Evolutionary conservation across 2,329 filamentous ascomycete genomes (phyloP).

Genomic region (Endoconidiophora laricicola): DNA sequence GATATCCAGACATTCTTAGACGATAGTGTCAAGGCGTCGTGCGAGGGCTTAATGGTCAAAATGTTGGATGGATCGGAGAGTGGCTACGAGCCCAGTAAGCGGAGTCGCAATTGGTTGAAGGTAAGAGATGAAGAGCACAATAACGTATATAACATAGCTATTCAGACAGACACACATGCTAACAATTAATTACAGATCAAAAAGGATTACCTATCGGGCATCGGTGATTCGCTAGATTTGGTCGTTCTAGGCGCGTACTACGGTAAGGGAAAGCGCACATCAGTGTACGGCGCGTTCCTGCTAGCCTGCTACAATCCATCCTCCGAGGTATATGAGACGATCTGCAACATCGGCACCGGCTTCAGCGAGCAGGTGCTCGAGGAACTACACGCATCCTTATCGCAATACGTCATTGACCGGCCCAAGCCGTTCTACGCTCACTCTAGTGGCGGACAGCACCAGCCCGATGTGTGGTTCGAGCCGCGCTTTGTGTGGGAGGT

Average conservation of each 20-base stretch:
- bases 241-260: constrained; percentile 91
- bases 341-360: constrained; percentile 97
- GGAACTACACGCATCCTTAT: constrained; percentile 62
- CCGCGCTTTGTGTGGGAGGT: constrained; percentile 93
- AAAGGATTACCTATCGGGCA: constrained; percentile 88
- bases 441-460: constrained; percentile 68
- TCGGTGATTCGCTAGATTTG: constrained; percentile 90
- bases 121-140: constrained; percentile 25
- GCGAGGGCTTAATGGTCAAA: constrained; percentile 97
- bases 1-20: constrained; percentile 87
- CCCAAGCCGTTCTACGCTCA: constrained; percentile 93
- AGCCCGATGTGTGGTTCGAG: constrained; percentile 98
- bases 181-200: constrained; percentile 49
- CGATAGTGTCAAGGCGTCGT: constrained; percentile 87
- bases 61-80: constrained; percentile 91
- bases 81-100: constrained; percentile 88
- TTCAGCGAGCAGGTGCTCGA: constrained; percentile 93
- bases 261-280: constrained; percentile 88
- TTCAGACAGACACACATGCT: neutral
- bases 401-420: constrained; percentile 64
- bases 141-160: neutral
- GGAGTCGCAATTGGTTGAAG: constrained; percentile 97
- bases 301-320: constrained; percentile 79
- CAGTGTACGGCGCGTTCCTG: constrained; percentile 88
- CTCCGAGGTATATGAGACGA: constrained; percentile 74